Percentiles rank a stretch among this genome's conserved stretches.
phyloP scores from a whole-genome alignment of 805 yeast genomes.

The Priceomyces haplophilus region DNA sequence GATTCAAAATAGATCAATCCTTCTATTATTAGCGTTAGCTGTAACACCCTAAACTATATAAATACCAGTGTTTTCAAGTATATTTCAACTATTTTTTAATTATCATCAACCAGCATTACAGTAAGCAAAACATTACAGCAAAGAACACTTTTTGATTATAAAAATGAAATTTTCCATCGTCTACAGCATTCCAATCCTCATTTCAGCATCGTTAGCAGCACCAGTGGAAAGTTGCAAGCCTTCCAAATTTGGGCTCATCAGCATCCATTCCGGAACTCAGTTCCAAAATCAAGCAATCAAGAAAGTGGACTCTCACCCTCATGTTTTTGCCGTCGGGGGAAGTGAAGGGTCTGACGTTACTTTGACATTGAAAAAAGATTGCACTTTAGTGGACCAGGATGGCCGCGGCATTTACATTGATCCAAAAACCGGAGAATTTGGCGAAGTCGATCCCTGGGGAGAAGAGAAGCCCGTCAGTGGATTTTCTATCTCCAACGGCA shows the following conservation, averaged over 20 bases:
- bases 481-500: conserved; percentile 37
- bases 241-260: conserved; percentile 5
- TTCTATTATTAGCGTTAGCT: no score
- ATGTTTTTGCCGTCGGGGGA: conserved; percentile 35
- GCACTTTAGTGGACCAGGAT: conserved; percentile 29
- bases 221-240: neutral
- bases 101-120: no score
- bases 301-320: conserved; percentile 29
- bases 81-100: no score
- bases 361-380: conserved; percentile 24
- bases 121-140: neutral
- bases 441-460: conserved; percentile 32
- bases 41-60: no score
- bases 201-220: neutral
- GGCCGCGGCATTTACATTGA: conserved; percentile 28
- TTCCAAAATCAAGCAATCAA: conserved; percentile 25
- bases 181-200: neutral
- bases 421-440: conserved; percentile 30
- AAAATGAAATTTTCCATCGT: neutral
- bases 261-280: conserved; percentile 23
- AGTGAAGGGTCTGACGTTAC: conserved; percentile 23
- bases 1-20: no score
- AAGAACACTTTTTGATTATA: neutral
- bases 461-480: conserved; percentile 33
- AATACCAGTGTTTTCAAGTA: no score